Conservation (phyloP, 257 asterid genomes). For the Solanum raphanifolium region DNA sequence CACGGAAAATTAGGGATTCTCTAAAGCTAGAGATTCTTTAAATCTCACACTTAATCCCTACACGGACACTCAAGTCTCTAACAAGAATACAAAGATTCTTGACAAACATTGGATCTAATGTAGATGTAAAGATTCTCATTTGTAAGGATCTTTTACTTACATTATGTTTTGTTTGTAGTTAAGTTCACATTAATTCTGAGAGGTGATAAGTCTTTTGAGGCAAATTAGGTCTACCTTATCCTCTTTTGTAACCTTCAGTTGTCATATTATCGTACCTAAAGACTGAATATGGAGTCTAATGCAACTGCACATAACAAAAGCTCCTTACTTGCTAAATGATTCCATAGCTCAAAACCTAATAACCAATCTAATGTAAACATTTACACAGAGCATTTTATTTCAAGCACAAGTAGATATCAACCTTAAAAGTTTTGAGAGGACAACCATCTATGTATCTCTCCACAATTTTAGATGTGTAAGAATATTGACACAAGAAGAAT, state of each 20-base stretch:
- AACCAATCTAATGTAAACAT: neutral
- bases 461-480: neutral
- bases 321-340: neutral
- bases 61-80: neutral
- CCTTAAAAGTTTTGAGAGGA: neutral
- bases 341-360: neutral
- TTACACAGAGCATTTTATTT: neutral
- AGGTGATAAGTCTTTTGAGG: neutral
- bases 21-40: neutral
- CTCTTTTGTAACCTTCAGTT: neutral
- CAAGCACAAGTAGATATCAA: neutral
- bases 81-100: neutral
- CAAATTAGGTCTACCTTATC: neutral
- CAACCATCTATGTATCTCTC: neutral
- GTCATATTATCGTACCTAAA: neutral
- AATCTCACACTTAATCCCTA: neutral
- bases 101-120: neutral
- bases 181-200: neutral
- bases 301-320: neutral
- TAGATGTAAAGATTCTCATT: neutral
- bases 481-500: neutral
- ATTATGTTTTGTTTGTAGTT: neutral
- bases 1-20: neutral
- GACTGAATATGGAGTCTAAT: neutral
- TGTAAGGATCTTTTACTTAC: neutral